These are phyloP conservation scores for Leccinum pachyderme DNA, from an alignment of 1,284 basidiomycete species.

Conservation along the genomic window DNA sequence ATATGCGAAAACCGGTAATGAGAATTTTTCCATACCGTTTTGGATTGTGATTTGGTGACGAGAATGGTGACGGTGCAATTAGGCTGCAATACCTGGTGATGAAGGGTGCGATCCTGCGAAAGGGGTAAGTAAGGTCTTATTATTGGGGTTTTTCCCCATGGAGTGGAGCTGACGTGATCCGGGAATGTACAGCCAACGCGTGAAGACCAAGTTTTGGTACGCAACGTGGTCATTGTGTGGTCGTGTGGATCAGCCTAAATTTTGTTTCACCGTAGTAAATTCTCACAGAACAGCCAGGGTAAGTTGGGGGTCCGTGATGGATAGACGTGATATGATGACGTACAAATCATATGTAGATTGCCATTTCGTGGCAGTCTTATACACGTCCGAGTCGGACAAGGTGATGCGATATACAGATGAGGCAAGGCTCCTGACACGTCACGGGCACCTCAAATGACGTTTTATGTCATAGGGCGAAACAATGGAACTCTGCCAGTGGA, in stretches of 20 bases:
- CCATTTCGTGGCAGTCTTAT: conserved; percentile 74
- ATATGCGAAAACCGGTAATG: conserved; percentile 78
- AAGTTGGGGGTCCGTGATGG: neutral
- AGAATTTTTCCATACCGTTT: conserved; percentile 1
- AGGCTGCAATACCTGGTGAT: conserved; percentile 80
- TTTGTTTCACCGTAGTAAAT: conserved; percentile 54
- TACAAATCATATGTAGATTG: conserved; percentile 47
- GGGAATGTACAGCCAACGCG: conserved; percentile 53
- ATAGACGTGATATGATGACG: neutral
- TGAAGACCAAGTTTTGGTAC: conserved; percentile 78
- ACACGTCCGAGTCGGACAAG: conserved; percentile 68
- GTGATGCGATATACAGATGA: conserved; percentile 82
- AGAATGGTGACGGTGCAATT: conserved; percentile 19
- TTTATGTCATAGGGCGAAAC: conserved; percentile 53
- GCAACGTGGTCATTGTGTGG: conserved; percentile 17
- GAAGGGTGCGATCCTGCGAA: conserved; percentile 79
- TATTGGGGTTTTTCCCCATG: conserved; percentile 10
- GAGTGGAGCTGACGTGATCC: conserved; percentile 20
- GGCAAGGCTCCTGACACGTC: conserved; percentile 36
- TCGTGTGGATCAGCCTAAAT: conserved; percentile 15
- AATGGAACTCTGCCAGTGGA: conserved; percentile 80
- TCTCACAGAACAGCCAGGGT: conserved; percentile 67
- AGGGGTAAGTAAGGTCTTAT: conserved; percentile 57
- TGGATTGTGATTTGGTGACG: conserved; percentile 26
- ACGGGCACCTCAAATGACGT: conserved; percentile 15